Evolutionary conservation across 2,329 filamentous ascomycete genomes (phyloP).

Genomic region (Ilyonectria sp.): DNA sequence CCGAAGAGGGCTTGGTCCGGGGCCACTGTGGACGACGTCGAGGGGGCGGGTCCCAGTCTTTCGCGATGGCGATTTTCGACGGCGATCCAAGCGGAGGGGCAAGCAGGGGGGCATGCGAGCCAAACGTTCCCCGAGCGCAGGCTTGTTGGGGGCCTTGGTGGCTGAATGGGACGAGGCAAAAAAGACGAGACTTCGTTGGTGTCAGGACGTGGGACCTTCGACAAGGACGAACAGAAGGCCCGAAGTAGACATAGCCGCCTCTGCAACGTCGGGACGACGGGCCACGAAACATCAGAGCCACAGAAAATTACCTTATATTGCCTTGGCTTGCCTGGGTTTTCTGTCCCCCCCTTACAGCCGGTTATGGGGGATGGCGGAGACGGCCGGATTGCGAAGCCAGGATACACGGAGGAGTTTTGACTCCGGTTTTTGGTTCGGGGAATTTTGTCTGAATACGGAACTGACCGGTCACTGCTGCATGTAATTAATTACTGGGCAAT

Average conservation of each 20-base stretch:
- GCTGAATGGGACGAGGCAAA: constrained; percentile 5
- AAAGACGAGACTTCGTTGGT: constrained; percentile 20
- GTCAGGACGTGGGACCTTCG: constrained; percentile 22
- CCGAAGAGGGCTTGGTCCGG: constrained; percentile 34
- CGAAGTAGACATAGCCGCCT: constrained; percentile 6
- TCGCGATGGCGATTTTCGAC: constrained; percentile 33
- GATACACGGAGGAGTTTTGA: constrained; percentile 12
- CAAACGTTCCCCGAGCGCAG: constrained; percentile 15
- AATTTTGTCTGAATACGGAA: neutral
- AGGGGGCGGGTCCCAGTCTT: constrained; percentile 20
- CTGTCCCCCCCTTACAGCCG: neutral
- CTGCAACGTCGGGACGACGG: neutral
- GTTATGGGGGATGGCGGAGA: neutral
- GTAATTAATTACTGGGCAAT: neutral
- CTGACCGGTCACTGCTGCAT: neutral
- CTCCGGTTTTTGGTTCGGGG: neutral
- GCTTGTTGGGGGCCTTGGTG: constrained; percentile 12
- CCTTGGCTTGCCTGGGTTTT: neutral
- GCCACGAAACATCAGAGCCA: neutral
- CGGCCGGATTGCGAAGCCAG: neutral
- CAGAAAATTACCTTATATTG: neutral
- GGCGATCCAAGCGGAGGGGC: constrained; percentile 31
- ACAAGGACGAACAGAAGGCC: constrained; percentile 25
- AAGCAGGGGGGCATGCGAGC: constrained; percentile 2
- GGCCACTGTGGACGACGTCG: constrained; percentile 16